Base-by-base conservation (phyloP, 805 yeast genomes). In the Metschnikowia hibisci region DNA sequence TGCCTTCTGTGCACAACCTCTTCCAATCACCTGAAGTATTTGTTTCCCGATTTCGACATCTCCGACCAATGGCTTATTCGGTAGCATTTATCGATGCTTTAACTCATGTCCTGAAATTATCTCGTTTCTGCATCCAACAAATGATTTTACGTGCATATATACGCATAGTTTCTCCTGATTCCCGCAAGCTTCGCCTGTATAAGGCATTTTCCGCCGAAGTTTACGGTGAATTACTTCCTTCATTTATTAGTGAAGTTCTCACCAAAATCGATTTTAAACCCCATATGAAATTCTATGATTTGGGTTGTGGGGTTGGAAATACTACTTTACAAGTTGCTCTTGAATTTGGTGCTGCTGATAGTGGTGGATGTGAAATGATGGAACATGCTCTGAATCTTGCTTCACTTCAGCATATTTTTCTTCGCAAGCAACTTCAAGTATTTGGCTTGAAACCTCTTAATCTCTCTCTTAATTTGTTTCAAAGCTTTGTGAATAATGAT, bases 261-360 rank as follows among this genome's bases (percentile, higher is more conserved):
- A 61, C 68, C 9, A 84, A 82, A 55, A 82, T 88, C 39, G 74
- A 72, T 1, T 64, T 89, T 39, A 61, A 67, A 29, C 70, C 78
- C 1, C 63, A 62, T 1, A 75, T 78, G 34, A 76, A 70, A n/a
- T 89, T 88, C 55, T 80, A 90, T 48, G 97, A 90, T 63, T 69
- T 90, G 18, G 97, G 97, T 0, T 87, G 96, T 0, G 97, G 97
- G 12, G 96, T 90, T 12, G 97, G 96, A 0, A 90, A 90, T 58
- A 87, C 96, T 45, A 83, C 85, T 0, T 74, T 89, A 32, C 96
- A 89, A 60, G 95, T 96, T 0, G 88, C 96, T 0, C 62, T 90
- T 28, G 96, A 89, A 55, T 80, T 78, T 58, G 96, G 96, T 2
- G 84, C 89, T 47, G 72, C 72, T 41, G 52, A 58, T 12, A 82